A percentile compares a stretch with the other conserved stretches of the same genome.
These are phyloP conservation scores for Penicillium cinerascens DNA, from an alignment of 495 filamentous ascomycete genomes.

Conservation along the genomic window DNA sequence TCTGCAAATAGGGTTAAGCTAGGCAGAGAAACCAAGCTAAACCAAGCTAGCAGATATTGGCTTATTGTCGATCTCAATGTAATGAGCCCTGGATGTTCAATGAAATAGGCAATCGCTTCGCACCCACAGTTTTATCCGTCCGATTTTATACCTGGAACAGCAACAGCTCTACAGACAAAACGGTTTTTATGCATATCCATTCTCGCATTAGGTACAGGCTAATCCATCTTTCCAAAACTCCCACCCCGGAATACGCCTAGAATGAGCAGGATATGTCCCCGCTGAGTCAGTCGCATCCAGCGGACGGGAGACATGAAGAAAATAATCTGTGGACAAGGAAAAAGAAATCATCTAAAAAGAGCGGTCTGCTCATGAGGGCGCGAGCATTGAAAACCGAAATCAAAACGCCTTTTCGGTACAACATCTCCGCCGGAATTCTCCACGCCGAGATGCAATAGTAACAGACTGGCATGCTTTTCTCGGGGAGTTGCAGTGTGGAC, in stretches of 20 bases:
- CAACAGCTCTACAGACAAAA: too few relatives aligned
- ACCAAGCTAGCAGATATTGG: too few relatives aligned
- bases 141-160: too few relatives aligned
- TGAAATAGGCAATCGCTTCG: too few relatives aligned
- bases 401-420: conserved; percentile 23
- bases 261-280: not conserved
- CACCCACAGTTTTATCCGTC: too few relatives aligned
- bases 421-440: not conserved
- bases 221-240: conserved; percentile 15
- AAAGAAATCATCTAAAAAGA: conserved; percentile 13
- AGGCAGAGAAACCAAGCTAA: too few relatives aligned
- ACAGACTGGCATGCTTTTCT: not conserved
- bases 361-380: conserved; percentile 10
- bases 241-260: conserved; percentile 4
- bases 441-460: not conserved
- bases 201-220: conserved; percentile 36
- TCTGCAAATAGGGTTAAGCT: too few relatives aligned
- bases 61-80: too few relatives aligned
- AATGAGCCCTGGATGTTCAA: too few relatives aligned
- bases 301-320: not conserved
- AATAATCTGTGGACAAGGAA: not conserved
- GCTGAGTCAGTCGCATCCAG: not conserved
- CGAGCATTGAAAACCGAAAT: conserved; percentile 14
- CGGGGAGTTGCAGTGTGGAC: not conserved
- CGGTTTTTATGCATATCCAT: too few relatives aligned